Evolutionary conservation across 805 yeast genomes (phyloP).

Genomic region (Ogataea methylovora): DNA sequence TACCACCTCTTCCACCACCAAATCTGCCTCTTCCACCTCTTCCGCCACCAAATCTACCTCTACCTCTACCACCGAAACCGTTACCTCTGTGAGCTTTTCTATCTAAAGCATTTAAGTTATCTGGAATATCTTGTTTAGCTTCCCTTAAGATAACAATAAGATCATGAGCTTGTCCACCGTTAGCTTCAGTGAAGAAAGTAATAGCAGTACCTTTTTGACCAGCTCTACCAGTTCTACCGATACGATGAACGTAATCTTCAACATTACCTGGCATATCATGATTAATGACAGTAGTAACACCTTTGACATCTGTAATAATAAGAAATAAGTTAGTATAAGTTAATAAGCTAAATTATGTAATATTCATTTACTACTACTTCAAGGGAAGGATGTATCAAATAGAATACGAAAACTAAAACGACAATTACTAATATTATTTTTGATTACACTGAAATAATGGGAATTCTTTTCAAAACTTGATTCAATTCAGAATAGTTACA

Average conservation of each 20-base stretch:
- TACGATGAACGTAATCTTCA: slow-evolving; percentile 97
- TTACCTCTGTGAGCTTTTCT: slow-evolving; percentile 68
- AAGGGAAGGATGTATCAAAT: too few relatives aligned
- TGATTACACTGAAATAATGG: too few relatives aligned
- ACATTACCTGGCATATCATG: slow-evolving; percentile 97
- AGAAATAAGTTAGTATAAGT: slow-evolving; percentile 1
- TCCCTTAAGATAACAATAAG: slow-evolving; percentile 85
- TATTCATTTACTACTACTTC: too few relatives aligned
- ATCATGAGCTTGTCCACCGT: slow-evolving; percentile 84
- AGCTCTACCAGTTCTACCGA: slow-evolving; percentile 99
- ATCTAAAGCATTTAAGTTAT: slow-evolving; percentile 68
- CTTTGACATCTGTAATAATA: slow-evolving; percentile 77
- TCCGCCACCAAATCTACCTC: slow-evolving; percentile 43
- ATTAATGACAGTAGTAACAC: slow-evolving; percentile 88
- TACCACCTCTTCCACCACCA: slow-evolving; percentile 26
- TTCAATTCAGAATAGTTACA: too few relatives aligned
- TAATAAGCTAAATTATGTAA: too few relatives aligned
- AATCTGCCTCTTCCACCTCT: slow-evolving; percentile 28
- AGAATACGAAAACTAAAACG: too few relatives aligned
- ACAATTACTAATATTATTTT: too few relatives aligned
- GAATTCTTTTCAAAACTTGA: too few relatives aligned
- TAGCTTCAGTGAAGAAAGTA: slow-evolving; percentile 85
- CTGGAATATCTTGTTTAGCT: slow-evolving; percentile 89
- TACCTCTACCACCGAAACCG: slow-evolving; percentile 51
- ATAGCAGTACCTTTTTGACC: slow-evolving; percentile 94